These are phyloP conservation scores for Yarrowia galli DNA, from an alignment of 1,139 yeast genomes.

Conservation along the genomic window DNA sequence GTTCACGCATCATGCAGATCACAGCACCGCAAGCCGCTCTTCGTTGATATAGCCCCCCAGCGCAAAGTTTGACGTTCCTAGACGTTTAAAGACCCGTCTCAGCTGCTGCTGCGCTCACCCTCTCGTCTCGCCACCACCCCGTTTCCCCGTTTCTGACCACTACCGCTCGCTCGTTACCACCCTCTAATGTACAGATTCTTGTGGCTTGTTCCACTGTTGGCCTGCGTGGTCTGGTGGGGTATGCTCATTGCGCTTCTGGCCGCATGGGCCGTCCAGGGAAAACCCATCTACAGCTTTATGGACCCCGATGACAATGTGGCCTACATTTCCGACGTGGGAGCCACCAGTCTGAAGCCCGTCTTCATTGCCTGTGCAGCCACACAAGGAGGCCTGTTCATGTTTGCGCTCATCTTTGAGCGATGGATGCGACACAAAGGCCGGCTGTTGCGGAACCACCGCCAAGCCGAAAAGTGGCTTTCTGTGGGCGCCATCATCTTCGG, in stretches of 20 bases:
- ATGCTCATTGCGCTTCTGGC: constrained; percentile 75
- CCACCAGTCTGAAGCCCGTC: constrained; percentile 80
- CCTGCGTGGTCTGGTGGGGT: constrained; percentile 73
- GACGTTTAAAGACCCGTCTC: constrained; percentile 27
- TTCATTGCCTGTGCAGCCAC: constrained; percentile 81
- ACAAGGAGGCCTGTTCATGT: constrained; percentile 78
- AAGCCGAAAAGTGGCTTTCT: constrained; percentile 59
- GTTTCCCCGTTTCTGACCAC: too few relatives aligned
- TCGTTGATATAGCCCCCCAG: constrained; percentile 8
- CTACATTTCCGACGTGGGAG: constrained; percentile 85
- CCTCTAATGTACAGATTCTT: constrained; percentile 41
- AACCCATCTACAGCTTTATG: constrained; percentile 69
- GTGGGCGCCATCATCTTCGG: constrained; percentile 62
- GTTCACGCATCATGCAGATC: constrained; percentile 32
- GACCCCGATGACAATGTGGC: constrained; percentile 61
- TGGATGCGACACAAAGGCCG: constrained; percentile 61
- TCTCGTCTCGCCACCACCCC: not conserved
- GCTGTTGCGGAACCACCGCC: constrained; percentile 61
- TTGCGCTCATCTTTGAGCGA: constrained; percentile 68
- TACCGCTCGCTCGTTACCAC: too few relatives aligned
- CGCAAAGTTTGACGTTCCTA: constrained; percentile 27
- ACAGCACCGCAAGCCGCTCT: constrained; percentile 27
- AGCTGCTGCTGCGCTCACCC: constrained; percentile 12
- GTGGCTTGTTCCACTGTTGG: constrained; percentile 62
- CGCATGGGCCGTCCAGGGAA: constrained; percentile 80